A percentile compares a stretch with the other conserved stretches of the same genome.
Evolutionary conservation across 2,329 filamentous ascomycete genomes (phyloP).

Genomic region (Diaporthe destruens): DNA sequence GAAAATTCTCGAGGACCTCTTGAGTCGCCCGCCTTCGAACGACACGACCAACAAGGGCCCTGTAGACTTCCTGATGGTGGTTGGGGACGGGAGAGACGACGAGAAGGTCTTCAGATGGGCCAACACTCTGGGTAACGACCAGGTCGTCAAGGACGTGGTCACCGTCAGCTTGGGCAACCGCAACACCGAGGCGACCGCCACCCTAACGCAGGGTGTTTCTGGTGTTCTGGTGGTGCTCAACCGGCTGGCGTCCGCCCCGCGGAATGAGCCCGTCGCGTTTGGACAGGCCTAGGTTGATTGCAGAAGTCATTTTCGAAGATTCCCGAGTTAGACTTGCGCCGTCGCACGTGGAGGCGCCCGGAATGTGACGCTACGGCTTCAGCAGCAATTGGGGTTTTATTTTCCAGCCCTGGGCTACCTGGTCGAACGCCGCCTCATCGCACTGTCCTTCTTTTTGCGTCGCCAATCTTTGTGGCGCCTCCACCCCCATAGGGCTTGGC

Average conservation of each 20-base stretch:
- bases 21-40: slow-evolving; percentile 53
- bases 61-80: slow-evolving; percentile 88
- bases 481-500: background rate
- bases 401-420: too few relatives aligned
- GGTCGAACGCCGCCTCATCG: background rate
- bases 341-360: background rate
- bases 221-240: slow-evolving; percentile 66
- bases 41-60: slow-evolving; percentile 52
- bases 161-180: slow-evolving; percentile 89
- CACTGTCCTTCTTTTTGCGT: background rate
- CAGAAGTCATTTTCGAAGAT: background rate
- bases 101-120: slow-evolving; percentile 97
- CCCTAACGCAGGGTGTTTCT: slow-evolving; percentile 90
- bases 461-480: slow-evolving; percentile 5
- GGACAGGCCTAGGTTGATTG: background rate
- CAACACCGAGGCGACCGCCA: slow-evolving; percentile 88
- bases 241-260: slow-evolving; percentile 41
- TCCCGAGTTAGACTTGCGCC: background rate
- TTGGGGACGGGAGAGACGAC: slow-evolving; percentile 92
- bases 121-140: slow-evolving; percentile 75
- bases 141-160: slow-evolving; percentile 75
- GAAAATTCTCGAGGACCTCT: slow-evolving; percentile 75
- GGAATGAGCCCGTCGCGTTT: background rate
- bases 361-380: background rate
- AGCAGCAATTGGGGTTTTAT: background rate